Conservation (phyloP, 805 yeast species). For the Suhomyces prunicola region DNA sequence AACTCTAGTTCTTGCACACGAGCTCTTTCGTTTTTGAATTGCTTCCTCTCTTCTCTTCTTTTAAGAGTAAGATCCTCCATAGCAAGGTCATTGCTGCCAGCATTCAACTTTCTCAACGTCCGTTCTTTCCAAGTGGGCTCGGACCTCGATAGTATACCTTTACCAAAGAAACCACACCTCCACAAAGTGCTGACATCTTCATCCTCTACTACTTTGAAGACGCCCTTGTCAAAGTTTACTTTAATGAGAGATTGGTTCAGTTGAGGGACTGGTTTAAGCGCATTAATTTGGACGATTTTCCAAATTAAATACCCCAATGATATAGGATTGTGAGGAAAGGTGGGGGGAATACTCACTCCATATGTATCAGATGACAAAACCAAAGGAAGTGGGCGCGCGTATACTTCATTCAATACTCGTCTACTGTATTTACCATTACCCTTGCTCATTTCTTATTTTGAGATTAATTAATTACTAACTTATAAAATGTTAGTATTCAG, state of each 20-base stretch:
- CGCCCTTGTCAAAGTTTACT: constrained; percentile 24
- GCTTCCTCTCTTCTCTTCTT: constrained; percentile 67
- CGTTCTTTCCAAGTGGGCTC: constrained; percentile 90
- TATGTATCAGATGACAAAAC: constrained; percentile 33
- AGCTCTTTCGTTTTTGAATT: constrained; percentile 68
- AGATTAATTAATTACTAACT: background rate
- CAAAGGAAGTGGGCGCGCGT: constrained; percentile 58
- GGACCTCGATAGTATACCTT: constrained; percentile 82
- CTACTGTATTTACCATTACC: constrained; percentile 30
- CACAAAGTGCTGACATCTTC: constrained; percentile 60
- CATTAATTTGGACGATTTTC: constrained; percentile 18
- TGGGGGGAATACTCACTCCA: constrained; percentile 46
- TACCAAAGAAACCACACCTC: constrained; percentile 90
- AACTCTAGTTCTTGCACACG: constrained; percentile 48
- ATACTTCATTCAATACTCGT: constrained; percentile 27
- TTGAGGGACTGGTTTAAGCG: constrained; percentile 24
- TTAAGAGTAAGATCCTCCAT: constrained; percentile 75
- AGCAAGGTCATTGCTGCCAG: constrained; percentile 39
- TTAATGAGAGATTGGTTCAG: constrained; percentile 11
- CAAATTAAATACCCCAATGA: constrained; percentile 53
- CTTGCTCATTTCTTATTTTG: constrained; percentile 8
- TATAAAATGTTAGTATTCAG: background rate
- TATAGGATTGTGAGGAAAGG: constrained; percentile 64
- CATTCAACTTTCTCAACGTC: constrained; percentile 47
- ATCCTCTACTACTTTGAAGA: constrained; percentile 41